Base-by-base conservation (phyloP, 2,329 filamentous ascomycete species). In the Penicillium crustosum region DNA sequence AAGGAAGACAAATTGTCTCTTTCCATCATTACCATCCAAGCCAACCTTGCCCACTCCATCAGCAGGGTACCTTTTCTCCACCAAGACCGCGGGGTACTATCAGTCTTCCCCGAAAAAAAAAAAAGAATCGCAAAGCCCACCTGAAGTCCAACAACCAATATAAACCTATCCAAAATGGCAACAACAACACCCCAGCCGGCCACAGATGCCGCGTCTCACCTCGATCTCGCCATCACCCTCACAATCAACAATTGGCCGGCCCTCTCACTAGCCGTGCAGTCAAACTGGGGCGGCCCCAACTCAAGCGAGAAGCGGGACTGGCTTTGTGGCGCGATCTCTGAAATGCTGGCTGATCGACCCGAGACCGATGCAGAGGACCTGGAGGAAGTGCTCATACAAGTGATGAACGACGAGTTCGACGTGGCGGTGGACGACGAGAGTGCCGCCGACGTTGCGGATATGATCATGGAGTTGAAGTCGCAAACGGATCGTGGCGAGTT, bases 381-480 rank as follows among this genome's bases (percentile, higher is more conserved):
- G 43, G 93, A 97, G 79, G 83, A 88, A 41, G 86, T 95, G 51
- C 81, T 97, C 48, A 80, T 96, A 47, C 90, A 97, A 69, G 87
- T 96, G 60, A 94, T 97, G 89, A 84, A 89, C 61, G 94, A 97
- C 78, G 94, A 99, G 76, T 99, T 97, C 70, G 92, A 96, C 69
- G 89, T 94, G 55, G 88, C 90, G 56, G 85, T 97, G 29, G 94
- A 97, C 69, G 94, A 99, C 74, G 93, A 92, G 67, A 93, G 88
- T 48, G 89, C 87, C 35, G 86, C 83, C 53, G 84, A 88, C 55
- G 85, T 96, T 7, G 92, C 92, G 10, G 79, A 81, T 58, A 82
- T 87, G 66, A 90, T 97, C 58, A 77, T 95, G 73, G 81, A 82
- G 52, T 77, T 93, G 62, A 82, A 86, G 67, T 79, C 80, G 58